Evolutionary conservation across 2,329 filamentous ascomycete genomes (phyloP), one percentile per base, ranked within the genome.

Genomic region (Arthrobotrys sphaeroides): DNA sequence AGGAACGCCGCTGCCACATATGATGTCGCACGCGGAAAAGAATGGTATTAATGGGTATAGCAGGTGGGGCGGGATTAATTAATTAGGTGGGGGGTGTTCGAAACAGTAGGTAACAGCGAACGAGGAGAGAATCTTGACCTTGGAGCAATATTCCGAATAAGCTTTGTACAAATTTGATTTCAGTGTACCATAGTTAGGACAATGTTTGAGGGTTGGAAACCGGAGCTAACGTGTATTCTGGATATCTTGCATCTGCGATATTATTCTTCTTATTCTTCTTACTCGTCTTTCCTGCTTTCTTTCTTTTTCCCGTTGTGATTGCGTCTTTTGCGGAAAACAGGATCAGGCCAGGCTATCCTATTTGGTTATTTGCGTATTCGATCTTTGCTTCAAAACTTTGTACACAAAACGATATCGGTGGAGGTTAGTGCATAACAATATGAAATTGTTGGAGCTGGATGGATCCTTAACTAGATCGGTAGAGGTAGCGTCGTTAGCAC

Each of bases 41-140:
- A 45, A 45, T 7, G 59, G 69, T 3, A 53, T 65, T 12, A 73
- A 73, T 16, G 69, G 69, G 5, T 73, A 73, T 16, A 62, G 69
- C 3, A 51, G 69, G 16, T 73, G 69, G 69, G 65, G 69, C 33
- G 69, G 69, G 7, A 73, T 73, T 18, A 73, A 73, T 22, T 73
- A 66, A 45, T 40, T 18, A 33, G 13, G 26, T 36, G 13, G 7
- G 13, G 12, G 12, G 31, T 10, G 18, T 33, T 33, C 2, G 26
- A 40, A 13, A 2, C 16, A 26, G 13, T 33, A 33, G 31, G 31
- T 7, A 7, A 33, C 31, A n/a, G n/a, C n/a, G n/a, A n/a, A n/a
- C n/a, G n/a, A n/a, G n/a, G n/a, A n/a, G n/a, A n/a, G n/a, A n/a
- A n/a, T n/a, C n/a, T n/a, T n/a, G 24, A 49, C n/a, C 7, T 28